Conservation (phyloP, 164 flowering plant genomes). For the Sextonia rubra region DNA sequence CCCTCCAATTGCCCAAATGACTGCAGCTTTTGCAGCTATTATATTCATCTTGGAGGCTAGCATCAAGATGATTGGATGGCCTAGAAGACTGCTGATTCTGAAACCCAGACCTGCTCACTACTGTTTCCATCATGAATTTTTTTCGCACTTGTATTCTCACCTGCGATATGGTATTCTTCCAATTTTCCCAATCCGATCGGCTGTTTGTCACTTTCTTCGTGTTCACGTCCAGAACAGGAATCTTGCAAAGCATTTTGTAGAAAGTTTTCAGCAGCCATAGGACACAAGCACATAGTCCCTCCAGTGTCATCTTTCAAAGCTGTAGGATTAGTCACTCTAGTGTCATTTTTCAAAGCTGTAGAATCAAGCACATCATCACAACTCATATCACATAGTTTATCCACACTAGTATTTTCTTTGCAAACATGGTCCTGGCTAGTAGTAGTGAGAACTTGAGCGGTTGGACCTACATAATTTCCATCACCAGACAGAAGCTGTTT, state of each 20-base stretch:
- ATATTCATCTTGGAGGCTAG: slow-evolving; percentile 12
- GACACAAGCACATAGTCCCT: slow-evolving; percentile 6
- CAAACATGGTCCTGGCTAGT: slow-evolving; percentile 14
- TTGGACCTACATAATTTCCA: slow-evolving; percentile 19
- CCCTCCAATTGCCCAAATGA: slow-evolving; percentile 56
- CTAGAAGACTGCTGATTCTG: slow-evolving; percentile 15
- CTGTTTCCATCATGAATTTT: slow-evolving; percentile 10
- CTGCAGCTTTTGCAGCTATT: slow-evolving; percentile 10
- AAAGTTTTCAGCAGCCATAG: slow-evolving; percentile 16
- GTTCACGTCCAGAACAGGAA: slow-evolving; percentile 13
- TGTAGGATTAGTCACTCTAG: slow-evolving; percentile 8
- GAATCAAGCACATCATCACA: slow-evolving; percentile 1
- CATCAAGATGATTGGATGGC: slow-evolving; percentile 15
- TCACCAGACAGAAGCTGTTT: slow-evolving; percentile 8
- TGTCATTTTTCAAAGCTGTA: slow-evolving; percentile 12
- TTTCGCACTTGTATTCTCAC: slow-evolving; percentile 18
- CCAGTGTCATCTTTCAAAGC: no score
- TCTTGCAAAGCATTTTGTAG: slow-evolving; percentile 21
- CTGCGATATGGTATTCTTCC: slow-evolving; percentile 18
- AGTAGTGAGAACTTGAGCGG: slow-evolving; percentile 9
- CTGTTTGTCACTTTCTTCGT: slow-evolving; percentile 14
- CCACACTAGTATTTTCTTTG: slow-evolving; percentile 17
- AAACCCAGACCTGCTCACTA: slow-evolving; percentile 13
- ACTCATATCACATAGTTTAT: slow-evolving; percentile 9
- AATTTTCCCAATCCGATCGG: slow-evolving; percentile 9